Conservation (phyloP, 495 filamentous ascomycete species). For the Aspergillus wentii region DNA sequence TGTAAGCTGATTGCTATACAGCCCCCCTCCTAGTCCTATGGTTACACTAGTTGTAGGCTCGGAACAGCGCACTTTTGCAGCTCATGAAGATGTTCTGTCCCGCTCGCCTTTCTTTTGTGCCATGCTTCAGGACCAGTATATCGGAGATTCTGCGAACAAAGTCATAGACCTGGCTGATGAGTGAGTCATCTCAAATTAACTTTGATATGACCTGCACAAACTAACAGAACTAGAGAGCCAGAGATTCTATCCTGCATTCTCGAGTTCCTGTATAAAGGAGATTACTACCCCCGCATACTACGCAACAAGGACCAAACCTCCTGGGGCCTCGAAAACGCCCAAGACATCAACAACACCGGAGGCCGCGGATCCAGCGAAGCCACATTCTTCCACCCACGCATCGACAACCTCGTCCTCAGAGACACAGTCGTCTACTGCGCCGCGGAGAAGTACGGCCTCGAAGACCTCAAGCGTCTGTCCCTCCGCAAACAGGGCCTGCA, state of each 20-base stretch:
- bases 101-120: slow-evolving; percentile 55
- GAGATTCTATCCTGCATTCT: slow-evolving; percentile 63
- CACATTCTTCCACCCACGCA: slow-evolving; percentile 65
- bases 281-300: slow-evolving; percentile 57
- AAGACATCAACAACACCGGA: slow-evolving; percentile 42
- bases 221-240: slow-evolving; percentile 41
- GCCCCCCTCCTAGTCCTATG: slow-evolving; percentile 67
- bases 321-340: slow-evolving; percentile 67
- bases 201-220: background rate
- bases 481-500: slow-evolving; percentile 91
- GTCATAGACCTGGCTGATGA: slow-evolving; percentile 58
- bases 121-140: slow-evolving; percentile 52
- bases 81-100: slow-evolving; percentile 62
- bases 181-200: slow-evolving; percentile 22
- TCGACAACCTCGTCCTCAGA: slow-evolving; percentile 68
- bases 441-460: slow-evolving; percentile 78
- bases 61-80: slow-evolving; percentile 74
- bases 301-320: slow-evolving; percentile 41
- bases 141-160: slow-evolving; percentile 49
- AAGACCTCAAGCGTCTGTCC: slow-evolving; percentile 80
- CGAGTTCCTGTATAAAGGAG: slow-evolving; percentile 68
- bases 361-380: slow-evolving; percentile 64
- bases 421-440: slow-evolving; percentile 92
- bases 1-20: slow-evolving; percentile 18
- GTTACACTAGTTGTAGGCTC: slow-evolving; percentile 75